Evolutionary conservation across 257 asterid genomes (phyloP), one percentile per base, ranked within the genome.

Genomic region (Penstemon davidsonii): DNA sequence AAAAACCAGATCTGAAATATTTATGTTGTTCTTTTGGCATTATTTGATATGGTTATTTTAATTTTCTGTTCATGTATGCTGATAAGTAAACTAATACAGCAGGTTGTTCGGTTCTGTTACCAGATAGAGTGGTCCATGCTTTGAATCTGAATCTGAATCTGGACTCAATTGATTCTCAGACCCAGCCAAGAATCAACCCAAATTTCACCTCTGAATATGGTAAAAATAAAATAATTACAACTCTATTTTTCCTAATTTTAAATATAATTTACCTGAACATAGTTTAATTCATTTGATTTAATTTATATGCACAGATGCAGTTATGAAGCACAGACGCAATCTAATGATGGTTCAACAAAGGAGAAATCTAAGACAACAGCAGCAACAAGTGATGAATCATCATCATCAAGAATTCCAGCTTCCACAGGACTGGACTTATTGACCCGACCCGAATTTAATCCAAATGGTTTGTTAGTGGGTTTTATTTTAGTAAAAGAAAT

Each of bases 111-210:
- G 93, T 85, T 25, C 59, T 83, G 52, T 55, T 88, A 6, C 95
- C 96, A 1, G 96, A 86, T 66, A 72, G 80, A 69, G 94, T 90
- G 68, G 92, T 81, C 70, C 88, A 81, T 8, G 88, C 90, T 50
- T 54, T 87, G 81, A 90, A 84, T 69, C 74, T 81, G 78, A 90
- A 25, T 25, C 33, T 25, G 33, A 25, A 86, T 60, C 73, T 77
- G 5, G 85, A 81, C 4, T 56, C 78, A 6, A 38, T 71, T 53
- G 84, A 72, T n/a, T 38, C 73, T 11, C 81, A 79, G 40, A 43
- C 72, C 40, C 76, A 62, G 4, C 12, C 53, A 41, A 54, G 65
- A 45, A 44, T 60, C 70, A 71, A 25, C 47, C 11, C 71, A 41
- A 67, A 60, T 52, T 66, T 60, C 40, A 11, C 57, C 6, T 46